Evolutionary conservation across 306 rosid genomes (phyloP), one percentile per base, ranked within the genome.

Genomic region (Gillenia trifoliata): DNA sequence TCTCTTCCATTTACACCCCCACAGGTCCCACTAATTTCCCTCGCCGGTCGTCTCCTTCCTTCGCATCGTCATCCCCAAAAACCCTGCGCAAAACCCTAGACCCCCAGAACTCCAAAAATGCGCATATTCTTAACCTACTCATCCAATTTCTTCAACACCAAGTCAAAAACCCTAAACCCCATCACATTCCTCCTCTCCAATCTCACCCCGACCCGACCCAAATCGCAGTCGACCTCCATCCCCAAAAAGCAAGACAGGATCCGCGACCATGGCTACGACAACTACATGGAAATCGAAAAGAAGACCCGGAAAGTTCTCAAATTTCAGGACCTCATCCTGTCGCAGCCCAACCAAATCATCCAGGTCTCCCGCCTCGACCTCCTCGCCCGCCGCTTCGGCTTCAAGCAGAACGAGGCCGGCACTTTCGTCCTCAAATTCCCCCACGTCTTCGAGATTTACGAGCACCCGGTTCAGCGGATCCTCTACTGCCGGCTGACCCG

Each of bases 261-360:
- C 69, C 92, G 96, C 36, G 97, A 94, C 82, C 96, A 94, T 54
- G 96, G 93, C 79, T 91, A 80, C 81, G 98, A 91, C 68, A 78
- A 91, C 73, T 91, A 86, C 92, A 94, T 94, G 97, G 97, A 94
- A 11, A 61, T 94, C 56, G 97, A 91, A 81, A 94, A 94, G 75
- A 94, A 91, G 73, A 90, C 79, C 55, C 89, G 97, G 19, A 94
- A 88, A 41, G 90, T 90, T 71, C 88, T 87, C 73, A 91, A 94
- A 55, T 79, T 90, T 70, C 90, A 90, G 78, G 81, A 71, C 75
- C 87, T 91, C 29, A 83, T 93, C 38, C 89, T 88, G 77, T 45
- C 87, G 28, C 92, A 88, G 3, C 77, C 66, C 28, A 75, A 74
- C 66, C 92, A 93, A 70, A 80, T 90, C 20, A 80, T 93, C 75